Conservation (phyloP, 768 basidiomycete species). For the Termitomyces eurrhizus region DNA sequence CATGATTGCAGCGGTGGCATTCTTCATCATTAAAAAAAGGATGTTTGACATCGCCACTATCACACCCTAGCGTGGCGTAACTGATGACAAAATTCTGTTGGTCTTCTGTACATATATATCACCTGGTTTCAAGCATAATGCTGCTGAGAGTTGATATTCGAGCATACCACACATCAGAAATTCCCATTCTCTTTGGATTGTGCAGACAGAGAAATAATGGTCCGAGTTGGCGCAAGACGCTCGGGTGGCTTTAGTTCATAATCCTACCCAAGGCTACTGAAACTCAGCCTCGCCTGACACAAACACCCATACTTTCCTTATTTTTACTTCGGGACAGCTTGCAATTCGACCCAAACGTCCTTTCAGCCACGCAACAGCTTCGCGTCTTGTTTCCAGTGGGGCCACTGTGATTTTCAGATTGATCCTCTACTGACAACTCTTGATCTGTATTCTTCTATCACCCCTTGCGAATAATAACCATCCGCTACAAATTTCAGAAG, state of each 20-base stretch:
- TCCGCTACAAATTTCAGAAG: not conserved
- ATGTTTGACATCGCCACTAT: too few relatives aligned
- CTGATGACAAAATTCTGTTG: too few relatives aligned
- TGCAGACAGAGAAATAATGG: constrained; percentile 21
- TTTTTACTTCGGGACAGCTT: constrained; percentile 10
- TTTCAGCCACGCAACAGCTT: not conserved
- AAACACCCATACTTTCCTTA: constrained; percentile 7
- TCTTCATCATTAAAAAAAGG: too few relatives aligned
- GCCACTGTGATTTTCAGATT: not conserved
- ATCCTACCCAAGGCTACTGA: constrained; percentile 26
- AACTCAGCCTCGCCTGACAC: constrained; percentile 6
- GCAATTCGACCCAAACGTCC: constrained; percentile 1
- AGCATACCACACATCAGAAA: constrained; percentile 34
- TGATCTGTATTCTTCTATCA: not conserved
- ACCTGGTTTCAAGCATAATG: too few relatives aligned
- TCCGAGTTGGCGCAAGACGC: constrained; percentile 33
- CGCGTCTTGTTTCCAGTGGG: not conserved
- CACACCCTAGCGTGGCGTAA: too few relatives aligned
- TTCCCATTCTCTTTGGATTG: constrained; percentile 36
- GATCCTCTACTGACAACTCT: not conserved
- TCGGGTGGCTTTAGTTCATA: constrained; percentile 38
- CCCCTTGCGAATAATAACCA: not conserved
- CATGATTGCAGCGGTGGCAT: too few relatives aligned
- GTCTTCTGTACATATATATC: too few relatives aligned
- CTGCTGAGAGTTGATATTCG: constrained; percentile 21